A percentile compares a stretch with the other conserved stretches of the same genome.
phyloP scores from a whole-genome alignment of 2,329 filamentous ascomycete species.

The Fusarium sp. region DNA sequence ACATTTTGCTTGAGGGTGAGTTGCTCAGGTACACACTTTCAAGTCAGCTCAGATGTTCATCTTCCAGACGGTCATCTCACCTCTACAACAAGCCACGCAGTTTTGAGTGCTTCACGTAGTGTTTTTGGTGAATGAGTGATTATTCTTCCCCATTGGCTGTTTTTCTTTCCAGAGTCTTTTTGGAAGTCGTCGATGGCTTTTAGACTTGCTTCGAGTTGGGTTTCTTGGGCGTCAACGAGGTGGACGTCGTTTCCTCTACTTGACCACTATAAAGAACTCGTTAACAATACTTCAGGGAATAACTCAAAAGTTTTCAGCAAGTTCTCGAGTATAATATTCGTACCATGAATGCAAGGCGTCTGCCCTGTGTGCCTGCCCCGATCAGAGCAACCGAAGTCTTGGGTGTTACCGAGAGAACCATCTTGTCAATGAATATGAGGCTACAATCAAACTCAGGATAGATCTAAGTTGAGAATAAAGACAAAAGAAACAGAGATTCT shows the following conservation, averaged over 20 bases:
- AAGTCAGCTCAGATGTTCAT: slow-evolving; percentile 5
- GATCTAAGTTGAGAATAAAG: background rate
- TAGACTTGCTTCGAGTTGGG: slow-evolving; percentile 44
- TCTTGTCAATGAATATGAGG: background rate
- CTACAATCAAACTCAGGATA: background rate
- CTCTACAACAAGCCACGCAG: slow-evolving; percentile 47
- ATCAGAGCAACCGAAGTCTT: slow-evolving; percentile 42
- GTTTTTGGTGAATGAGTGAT: slow-evolving; percentile 34
- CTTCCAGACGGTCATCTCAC: background rate
- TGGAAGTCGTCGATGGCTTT: slow-evolving; percentile 44
- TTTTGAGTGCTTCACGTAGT: slow-evolving; percentile 34
- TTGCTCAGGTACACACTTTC: slow-evolving; percentile 58
- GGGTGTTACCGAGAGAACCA: slow-evolving; percentile 26
- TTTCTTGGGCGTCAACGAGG: slow-evolving; percentile 43
- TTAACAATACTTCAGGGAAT: background rate
- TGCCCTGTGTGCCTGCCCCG: slow-evolving; percentile 48
- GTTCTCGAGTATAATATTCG: background rate
- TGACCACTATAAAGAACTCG: slow-evolving; percentile 43
- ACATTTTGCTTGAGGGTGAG: slow-evolving; percentile 55
- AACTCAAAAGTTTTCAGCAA: background rate
- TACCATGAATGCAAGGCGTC: slow-evolving; percentile 50
- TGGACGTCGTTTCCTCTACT: slow-evolving; percentile 47
- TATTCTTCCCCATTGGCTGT: slow-evolving; percentile 36
- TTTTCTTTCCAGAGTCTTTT: background rate
- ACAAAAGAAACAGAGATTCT: background rate